phyloP scores from a whole-genome alignment of 2,329 filamentous ascomycete species.

The Shiraia sp. region DNA sequence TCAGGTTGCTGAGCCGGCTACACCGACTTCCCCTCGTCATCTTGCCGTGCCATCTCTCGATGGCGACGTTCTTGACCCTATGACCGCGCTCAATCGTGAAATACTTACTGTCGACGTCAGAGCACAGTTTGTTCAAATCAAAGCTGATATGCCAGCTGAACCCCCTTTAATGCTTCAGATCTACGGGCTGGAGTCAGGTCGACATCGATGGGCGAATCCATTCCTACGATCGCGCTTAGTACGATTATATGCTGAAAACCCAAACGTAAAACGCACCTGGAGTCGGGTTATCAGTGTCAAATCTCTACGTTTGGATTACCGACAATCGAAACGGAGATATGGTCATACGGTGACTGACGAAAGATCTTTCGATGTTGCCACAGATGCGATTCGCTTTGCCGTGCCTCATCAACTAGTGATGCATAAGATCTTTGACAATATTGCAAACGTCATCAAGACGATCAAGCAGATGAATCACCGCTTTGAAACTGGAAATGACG shows the following conservation, averaged over 20 bases:
- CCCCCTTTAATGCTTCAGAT: conserved; percentile 91
- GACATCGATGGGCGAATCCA: conserved; percentile 84
- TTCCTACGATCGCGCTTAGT: conserved; percentile 77
- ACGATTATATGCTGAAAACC: conserved; percentile 85
- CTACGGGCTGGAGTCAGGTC: conserved; percentile 78
- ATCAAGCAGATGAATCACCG: conserved; percentile 90
- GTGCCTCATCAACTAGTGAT: conserved; percentile 91
- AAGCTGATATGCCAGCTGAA: conserved; percentile 84
- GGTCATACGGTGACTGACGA: conserved; percentile 68
- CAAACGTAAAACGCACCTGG: conserved; percentile 82
- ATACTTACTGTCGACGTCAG: conserved; percentile 82
- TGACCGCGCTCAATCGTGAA: conserved; percentile 55
- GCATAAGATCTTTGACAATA: conserved; percentile 90
- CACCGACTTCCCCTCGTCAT: conserved; percentile 24
- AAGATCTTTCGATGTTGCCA: conserved; percentile 78
- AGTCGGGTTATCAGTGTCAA: conserved; percentile 84
- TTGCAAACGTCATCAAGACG: conserved; percentile 85
- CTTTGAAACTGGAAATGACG: conserved; percentile 83
- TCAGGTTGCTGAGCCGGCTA: conserved; percentile 13
- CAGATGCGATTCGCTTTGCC: conserved; percentile 83
- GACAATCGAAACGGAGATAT: conserved; percentile 73
- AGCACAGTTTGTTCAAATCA: conserved; percentile 80
- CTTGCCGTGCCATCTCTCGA: conserved; percentile 40
- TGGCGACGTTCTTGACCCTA: conserved; percentile 31
- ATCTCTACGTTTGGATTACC: conserved; percentile 75